These are phyloP conservation scores for Wilcoxina mikolae DNA, from an alignment of 495 filamentous ascomycete species.

Conservation along the genomic window DNA sequence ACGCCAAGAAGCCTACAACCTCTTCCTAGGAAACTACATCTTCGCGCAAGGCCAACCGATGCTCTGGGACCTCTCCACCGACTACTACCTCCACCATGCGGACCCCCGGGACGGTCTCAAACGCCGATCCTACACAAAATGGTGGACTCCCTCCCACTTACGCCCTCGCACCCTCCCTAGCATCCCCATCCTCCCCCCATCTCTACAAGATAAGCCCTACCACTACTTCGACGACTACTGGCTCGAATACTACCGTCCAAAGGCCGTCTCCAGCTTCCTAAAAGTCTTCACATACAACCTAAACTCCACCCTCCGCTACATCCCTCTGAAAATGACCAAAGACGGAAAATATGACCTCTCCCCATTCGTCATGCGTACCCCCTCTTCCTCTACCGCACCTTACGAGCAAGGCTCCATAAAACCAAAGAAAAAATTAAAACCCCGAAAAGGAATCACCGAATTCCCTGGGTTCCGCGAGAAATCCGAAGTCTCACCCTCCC, in stretches of 20 bases:
- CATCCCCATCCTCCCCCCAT: slow-evolving; percentile 19
- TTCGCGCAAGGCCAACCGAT: slow-evolving; percentile 82
- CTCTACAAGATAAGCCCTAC: slow-evolving; percentile 42
- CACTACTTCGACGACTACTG: slow-evolving; percentile 84
- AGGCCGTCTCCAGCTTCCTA: slow-evolving; percentile 64
- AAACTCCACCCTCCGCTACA: slow-evolving; percentile 69
- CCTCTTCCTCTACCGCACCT: slow-evolving; percentile 29
- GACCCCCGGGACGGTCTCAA: slow-evolving; percentile 54
- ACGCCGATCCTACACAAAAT: slow-evolving; percentile 55
- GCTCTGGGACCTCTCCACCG: slow-evolving; percentile 91
- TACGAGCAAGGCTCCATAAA: slow-evolving; percentile 28
- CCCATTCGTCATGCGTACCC: slow-evolving; percentile 61
- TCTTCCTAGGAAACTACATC: slow-evolving; percentile 94
- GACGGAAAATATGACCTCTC: slow-evolving; percentile 64
- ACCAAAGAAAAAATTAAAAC: slow-evolving; percentile 20
- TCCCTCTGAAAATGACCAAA: slow-evolving; percentile 48
- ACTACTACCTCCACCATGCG: slow-evolving; percentile 91
- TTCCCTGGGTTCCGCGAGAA: slow-evolving; percentile 1
- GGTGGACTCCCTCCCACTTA: slow-evolving; percentile 71
- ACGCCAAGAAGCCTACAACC: slow-evolving; percentile 92
- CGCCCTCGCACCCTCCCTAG: slow-evolving; percentile 38
- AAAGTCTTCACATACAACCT: slow-evolving; percentile 86
- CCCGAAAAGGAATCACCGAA: slow-evolving; percentile 26
- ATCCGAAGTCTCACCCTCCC: background rate
- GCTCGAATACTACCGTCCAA: slow-evolving; percentile 92